phyloP scores from a whole-genome alignment of 352 stramenopile species.

The Globisporangium carolinianum region DNA sequence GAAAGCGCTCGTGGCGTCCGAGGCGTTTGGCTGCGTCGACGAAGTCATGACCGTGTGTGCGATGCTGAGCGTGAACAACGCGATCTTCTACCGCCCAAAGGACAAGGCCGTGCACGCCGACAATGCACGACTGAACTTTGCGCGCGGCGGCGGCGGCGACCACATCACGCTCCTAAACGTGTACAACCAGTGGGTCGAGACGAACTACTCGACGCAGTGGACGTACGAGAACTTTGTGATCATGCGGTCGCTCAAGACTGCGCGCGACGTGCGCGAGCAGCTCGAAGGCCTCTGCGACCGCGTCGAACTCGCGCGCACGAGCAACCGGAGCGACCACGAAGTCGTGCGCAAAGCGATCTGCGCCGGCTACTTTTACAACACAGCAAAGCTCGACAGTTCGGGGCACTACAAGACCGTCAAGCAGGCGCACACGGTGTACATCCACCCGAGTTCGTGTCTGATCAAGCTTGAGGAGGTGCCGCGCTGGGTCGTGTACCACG shows the following conservation, averaged over 20 bases:
- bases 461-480: conserved; percentile 86
- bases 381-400: conserved; percentile 92
- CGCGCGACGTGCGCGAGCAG: conserved; percentile 98
- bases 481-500: conserved; percentile 98
- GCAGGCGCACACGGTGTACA: conserved; percentile 94
- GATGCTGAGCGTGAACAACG: conserved; percentile 98
- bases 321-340: conserved; percentile 88
- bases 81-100: conserved; percentile 99
- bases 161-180: conserved; percentile 96
- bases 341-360: conserved; percentile 96
- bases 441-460: conserved; percentile 98
- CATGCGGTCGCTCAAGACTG: conserved; percentile 95
- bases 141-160: conserved; percentile 94
- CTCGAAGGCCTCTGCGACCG: conserved; percentile 98
- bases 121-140: conserved; percentile 98
- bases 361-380: conserved; percentile 99
- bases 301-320: conserved; percentile 93
- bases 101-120: conserved; percentile 98
- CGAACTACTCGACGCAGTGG: conserved; percentile 96
- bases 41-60: conserved; percentile 96
- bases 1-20: conserved; percentile 88
- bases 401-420: conserved; percentile 99
- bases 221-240: conserved; percentile 97
- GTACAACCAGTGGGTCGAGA: conserved; percentile 98
- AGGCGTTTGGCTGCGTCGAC: conserved; percentile 88